A percentile compares a stretch with the other conserved stretches of the same genome.
Conservation (phyloP, 441 rosid species). For the Lepidium campestre region DNA sequence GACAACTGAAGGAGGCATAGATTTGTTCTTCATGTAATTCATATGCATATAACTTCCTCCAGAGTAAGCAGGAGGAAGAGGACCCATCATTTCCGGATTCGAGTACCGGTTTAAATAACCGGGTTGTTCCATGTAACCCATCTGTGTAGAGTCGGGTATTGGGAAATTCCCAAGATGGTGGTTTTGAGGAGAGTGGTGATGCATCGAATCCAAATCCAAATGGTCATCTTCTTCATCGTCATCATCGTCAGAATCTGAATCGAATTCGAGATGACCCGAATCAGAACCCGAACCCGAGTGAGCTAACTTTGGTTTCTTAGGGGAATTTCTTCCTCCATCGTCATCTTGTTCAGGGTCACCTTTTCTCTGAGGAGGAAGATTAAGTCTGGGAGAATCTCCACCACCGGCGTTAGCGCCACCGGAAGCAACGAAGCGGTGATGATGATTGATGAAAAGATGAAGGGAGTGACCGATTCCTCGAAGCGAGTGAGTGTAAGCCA, state of each 20-base stretch:
- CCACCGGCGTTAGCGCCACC: slow-evolving; percentile 14
- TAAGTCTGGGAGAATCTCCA: slow-evolving; percentile 26
- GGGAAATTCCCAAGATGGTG: slow-evolving; percentile 7
- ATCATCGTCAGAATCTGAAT: slow-evolving; percentile 12
- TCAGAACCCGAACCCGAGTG: slow-evolving; percentile 56
- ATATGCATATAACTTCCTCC: slow-evolving; percentile 37
- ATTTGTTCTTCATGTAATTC: slow-evolving; percentile 75
- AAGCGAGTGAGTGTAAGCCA: slow-evolving; percentile 56
- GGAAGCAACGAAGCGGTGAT: slow-evolving; percentile 26
- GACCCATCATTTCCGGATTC: slow-evolving; percentile 24
- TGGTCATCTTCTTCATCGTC: slow-evolving; percentile 26
- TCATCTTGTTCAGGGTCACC: slow-evolving; percentile 20
- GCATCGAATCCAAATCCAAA: slow-evolving; percentile 26
- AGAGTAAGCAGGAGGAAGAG: slow-evolving; percentile 8
- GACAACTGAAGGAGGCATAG: slow-evolving; percentile 52
- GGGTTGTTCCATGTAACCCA: slow-evolving; percentile 31
- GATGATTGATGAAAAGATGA: slow-evolving; percentile 42
- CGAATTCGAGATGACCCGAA: slow-evolving; percentile 36
- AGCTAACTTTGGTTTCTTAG: slow-evolving; percentile 28
- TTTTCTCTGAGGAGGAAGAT: slow-evolving; percentile 50
- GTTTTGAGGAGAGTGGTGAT: slow-evolving; percentile 46
- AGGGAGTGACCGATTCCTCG: slow-evolving; percentile 50
- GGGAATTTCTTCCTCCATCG: slow-evolving; percentile 15
- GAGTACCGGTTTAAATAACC: slow-evolving; percentile 25
- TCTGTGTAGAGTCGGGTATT: slow-evolving; percentile 11